phyloP scores from a whole-genome alignment of 306 rosid genomes.

The Cucurbita argyrosperma region DNA sequence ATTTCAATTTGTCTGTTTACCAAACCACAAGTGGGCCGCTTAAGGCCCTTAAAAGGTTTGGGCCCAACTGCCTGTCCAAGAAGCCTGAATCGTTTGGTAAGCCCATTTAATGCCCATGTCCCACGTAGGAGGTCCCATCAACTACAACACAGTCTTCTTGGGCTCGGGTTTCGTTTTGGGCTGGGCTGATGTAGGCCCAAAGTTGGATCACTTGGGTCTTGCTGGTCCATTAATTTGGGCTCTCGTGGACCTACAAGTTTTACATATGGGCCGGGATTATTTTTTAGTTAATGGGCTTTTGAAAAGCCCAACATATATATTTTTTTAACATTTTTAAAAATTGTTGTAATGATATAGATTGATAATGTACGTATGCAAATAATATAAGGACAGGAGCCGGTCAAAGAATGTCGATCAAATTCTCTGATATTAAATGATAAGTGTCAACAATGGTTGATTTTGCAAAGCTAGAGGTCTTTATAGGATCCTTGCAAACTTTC shows the following conservation, averaged over 20 bases:
- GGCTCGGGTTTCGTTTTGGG: not conserved
- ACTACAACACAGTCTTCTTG: not conserved
- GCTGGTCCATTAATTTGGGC: not conserved
- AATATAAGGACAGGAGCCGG: too few species aligned
- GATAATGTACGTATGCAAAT: too few species aligned
- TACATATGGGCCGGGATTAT: too few species aligned
- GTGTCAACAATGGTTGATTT: too few species aligned
- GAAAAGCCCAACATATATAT: too few species aligned
- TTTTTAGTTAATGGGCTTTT: too few species aligned
- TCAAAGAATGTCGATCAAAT: too few species aligned
- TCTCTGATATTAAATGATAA: too few species aligned
- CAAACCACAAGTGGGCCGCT: conserved; percentile 5
- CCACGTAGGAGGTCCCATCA: not conserved
- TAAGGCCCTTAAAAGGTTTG: not conserved
- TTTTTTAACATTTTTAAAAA: too few species aligned
- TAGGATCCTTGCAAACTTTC: too few species aligned
- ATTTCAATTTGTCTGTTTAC: not conserved
- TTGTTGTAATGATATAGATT: too few species aligned
- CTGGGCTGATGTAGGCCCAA: not conserved
- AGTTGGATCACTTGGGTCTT: not conserved
- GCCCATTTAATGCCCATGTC: conserved; percentile 4
- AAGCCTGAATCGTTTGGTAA: not conserved
- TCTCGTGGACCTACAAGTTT: not conserved
- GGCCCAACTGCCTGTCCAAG: not conserved
- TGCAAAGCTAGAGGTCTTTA: too few species aligned